Conservation (phyloP, 78 protist genomes). For the Dictyostelium purpureum region DNA sequence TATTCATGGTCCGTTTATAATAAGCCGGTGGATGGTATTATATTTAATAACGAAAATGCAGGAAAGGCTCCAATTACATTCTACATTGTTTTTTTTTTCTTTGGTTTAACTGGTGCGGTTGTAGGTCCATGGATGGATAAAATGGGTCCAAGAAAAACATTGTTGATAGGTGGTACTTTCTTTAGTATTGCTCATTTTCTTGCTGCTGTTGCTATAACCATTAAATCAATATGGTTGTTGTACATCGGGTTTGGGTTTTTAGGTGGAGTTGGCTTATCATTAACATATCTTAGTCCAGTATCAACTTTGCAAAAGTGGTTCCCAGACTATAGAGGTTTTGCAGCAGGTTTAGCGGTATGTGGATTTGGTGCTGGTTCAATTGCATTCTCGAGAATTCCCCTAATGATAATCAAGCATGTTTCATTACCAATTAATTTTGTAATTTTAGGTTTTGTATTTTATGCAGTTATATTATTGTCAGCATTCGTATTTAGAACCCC, state of each 20-base stretch:
- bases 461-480: neutral
- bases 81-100: slow-evolving; percentile 8
- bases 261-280: slow-evolving; percentile 80
- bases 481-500: slow-evolving; percentile 70
- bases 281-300: slow-evolving; percentile 80
- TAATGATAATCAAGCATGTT: slow-evolving; percentile 21
- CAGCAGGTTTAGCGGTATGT: slow-evolving; percentile 83
- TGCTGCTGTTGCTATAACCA: slow-evolving; percentile 60
- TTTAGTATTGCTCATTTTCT: slow-evolving; percentile 56
- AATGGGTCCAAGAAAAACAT: slow-evolving; percentile 43
- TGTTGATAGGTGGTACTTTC: slow-evolving; percentile 11
- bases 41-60: slow-evolving; percentile 1
- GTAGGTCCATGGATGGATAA: slow-evolving; percentile 62
- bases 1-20: slow-evolving; percentile 53
- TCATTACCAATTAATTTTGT: slow-evolving; percentile 76
- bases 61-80: slow-evolving; percentile 32
- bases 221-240: slow-evolving; percentile 37
- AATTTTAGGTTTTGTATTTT: slow-evolving; percentile 45
- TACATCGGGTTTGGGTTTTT: slow-evolving; percentile 82
- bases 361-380: slow-evolving; percentile 90
- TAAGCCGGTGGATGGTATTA: slow-evolving; percentile 1
- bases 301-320: slow-evolving; percentile 86
- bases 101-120: slow-evolving; percentile 54
- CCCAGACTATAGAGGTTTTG: slow-evolving; percentile 71
- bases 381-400: slow-evolving; percentile 21